These are phyloP conservation scores for Salisapilia sapeloensis DNA, from an alignment of 352 stramenopile genomes.

Conservation along the genomic window DNA sequence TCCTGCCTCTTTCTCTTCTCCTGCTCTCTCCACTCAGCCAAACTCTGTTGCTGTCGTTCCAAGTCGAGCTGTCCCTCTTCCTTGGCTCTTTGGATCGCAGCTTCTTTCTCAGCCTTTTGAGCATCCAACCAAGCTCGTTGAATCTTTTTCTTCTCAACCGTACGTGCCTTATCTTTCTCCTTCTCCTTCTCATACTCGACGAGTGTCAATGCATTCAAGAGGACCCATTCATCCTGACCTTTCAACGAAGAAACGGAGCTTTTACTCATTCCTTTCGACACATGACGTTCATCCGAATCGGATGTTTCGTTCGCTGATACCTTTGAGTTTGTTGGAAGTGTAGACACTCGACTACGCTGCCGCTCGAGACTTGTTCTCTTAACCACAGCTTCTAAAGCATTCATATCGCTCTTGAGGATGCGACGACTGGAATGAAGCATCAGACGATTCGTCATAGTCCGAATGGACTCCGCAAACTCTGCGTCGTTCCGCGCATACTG, in stretches of 20 bases:
- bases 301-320: too few species aligned
- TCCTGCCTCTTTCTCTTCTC: constrained; percentile 29
- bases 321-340: not conserved
- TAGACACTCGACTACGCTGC: constrained; percentile 4
- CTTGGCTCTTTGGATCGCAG: constrained; percentile 12
- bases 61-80: constrained; percentile 13
- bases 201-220: constrained; percentile 54
- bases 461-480: constrained; percentile 32
- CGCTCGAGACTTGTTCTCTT: constrained; percentile 48
- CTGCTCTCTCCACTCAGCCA: constrained; percentile 26
- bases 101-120: constrained; percentile 28
- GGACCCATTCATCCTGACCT: constrained; percentile 48
- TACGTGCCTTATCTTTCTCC: constrained; percentile 14
- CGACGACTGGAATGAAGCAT: constrained; percentile 29
- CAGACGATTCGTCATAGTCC: constrained; percentile 27
- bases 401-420: constrained; percentile 35
- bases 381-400: constrained; percentile 36
- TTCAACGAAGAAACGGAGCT: constrained; percentile 11
- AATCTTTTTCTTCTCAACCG: constrained; percentile 30
- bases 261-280: too few species aligned
- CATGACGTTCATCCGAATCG: too few species aligned
- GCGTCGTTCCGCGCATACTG: constrained; percentile 50
- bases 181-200: constrained; percentile 52
- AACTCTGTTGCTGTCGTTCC: constrained; percentile 20
- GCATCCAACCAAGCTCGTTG: constrained; percentile 48